These are phyloP conservation scores for Schoenoplectus tabernaemontani DNA, from an alignment of 202 grass and related monocot species.

Conservation along the genomic window DNA sequence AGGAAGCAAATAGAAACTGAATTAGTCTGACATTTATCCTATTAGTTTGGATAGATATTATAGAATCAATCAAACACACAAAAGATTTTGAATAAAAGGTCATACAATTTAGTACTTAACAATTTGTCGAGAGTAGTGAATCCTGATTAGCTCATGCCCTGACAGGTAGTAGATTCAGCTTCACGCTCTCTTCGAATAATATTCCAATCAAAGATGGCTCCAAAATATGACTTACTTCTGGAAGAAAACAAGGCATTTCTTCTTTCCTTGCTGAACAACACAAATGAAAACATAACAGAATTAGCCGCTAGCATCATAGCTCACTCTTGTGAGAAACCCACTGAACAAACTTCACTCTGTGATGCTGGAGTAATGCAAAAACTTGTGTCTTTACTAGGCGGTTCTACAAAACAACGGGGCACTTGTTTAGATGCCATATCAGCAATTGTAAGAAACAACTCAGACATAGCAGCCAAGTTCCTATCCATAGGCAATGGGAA, in stretches of 20 bases:
- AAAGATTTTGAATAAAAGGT: not conserved
- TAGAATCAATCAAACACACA: not conserved
- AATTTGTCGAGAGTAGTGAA: not conserved
- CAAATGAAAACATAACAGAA: constrained; percentile 95
- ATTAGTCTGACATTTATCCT: not conserved
- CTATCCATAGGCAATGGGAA: constrained; percentile 70
- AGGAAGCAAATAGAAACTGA: constrained; percentile 6
- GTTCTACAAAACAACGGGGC: constrained; percentile 74
- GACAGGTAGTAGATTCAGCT: constrained; percentile 79
- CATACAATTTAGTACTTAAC: not conserved
- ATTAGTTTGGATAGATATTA: not conserved
- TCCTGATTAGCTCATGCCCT: constrained; percentile 24
- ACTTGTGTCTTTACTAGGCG: constrained; percentile 73
- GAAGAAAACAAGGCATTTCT: constrained; percentile 90
- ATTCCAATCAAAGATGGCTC: constrained; percentile 83
- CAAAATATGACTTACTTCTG: constrained; percentile 66
- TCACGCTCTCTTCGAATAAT: constrained; percentile 97
- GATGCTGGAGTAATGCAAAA: constrained; percentile 66
- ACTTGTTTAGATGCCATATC: constrained; percentile 73
- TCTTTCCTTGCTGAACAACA: constrained; percentile 72
- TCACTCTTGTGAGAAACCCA: constrained; percentile 58
- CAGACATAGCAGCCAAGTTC: constrained; percentile 66
- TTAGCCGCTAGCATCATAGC: constrained; percentile 86
- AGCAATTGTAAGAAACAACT: constrained; percentile 72
- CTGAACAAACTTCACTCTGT: constrained; percentile 71